A percentile compares a stretch with the other conserved stretches of the same genome.
Evolutionary conservation across 2,329 filamentous ascomycete genomes (phyloP).

Genomic region (Aspergillus sp.): DNA sequence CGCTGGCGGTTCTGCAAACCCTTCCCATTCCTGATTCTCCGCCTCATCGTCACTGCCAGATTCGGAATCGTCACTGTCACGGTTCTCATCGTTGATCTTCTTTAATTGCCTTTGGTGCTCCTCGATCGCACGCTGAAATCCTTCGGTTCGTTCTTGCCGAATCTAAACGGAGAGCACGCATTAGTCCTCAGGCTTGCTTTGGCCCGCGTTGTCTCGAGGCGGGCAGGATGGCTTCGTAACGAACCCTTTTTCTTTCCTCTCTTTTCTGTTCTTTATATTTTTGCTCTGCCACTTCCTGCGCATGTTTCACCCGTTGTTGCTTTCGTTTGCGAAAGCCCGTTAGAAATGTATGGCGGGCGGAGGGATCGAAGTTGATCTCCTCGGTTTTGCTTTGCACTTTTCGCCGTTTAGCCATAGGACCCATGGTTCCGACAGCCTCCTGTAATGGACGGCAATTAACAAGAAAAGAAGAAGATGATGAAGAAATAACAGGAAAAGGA

Average conservation of each 20-base stretch:
- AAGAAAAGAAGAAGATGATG: not conserved
- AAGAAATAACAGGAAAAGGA: not conserved
- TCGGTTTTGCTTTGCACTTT: slow-evolving; percentile 63
- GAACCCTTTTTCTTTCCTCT: slow-evolving; percentile 71
- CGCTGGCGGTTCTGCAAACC: slow-evolving; percentile 55
- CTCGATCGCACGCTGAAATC: slow-evolving; percentile 78
- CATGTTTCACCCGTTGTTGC: slow-evolving; percentile 76
- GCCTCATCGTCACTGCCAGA: slow-evolving; percentile 41
- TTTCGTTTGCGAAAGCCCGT: slow-evolving; percentile 98
- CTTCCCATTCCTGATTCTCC: slow-evolving; percentile 59
- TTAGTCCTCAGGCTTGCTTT: not conserved
- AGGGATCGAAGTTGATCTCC: slow-evolving; percentile 81
- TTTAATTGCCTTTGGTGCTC: slow-evolving; percentile 70
- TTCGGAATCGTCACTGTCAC: slow-evolving; percentile 21
- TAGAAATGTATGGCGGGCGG: slow-evolving; percentile 79
- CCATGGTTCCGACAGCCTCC: slow-evolving; percentile 40
- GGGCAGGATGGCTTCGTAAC: slow-evolving; percentile 15
- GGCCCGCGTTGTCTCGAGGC: too few relatives aligned
- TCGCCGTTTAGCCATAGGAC: slow-evolving; percentile 64
- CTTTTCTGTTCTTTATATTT: slow-evolving; percentile 76
- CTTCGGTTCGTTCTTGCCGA: slow-evolving; percentile 75
- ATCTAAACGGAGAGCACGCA: slow-evolving; percentile 56
- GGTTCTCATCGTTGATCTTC: slow-evolving; percentile 53
- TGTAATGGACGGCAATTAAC: not conserved
- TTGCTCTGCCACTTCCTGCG: slow-evolving; percentile 77